A percentile compares a stretch with the other conserved stretches of the same genome.
phyloP scores from a whole-genome alignment of 1,139 yeast genomes.

The Pneumocystis murina region DNA sequence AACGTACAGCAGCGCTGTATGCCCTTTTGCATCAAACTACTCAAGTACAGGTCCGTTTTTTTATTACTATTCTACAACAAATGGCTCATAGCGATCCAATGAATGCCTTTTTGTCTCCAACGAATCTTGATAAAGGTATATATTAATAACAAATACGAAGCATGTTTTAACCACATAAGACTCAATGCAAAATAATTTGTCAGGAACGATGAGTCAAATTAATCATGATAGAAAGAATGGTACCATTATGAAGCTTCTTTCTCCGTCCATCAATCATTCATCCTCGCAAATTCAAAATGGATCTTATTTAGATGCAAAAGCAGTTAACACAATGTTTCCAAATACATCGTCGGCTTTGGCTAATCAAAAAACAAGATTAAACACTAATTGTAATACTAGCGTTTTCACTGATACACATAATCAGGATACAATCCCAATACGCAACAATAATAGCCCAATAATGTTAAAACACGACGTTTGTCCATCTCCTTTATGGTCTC shows the following conservation, averaged over 20 bases:
- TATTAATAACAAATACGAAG: not conserved
- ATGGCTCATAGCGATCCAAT: constrained; percentile 22
- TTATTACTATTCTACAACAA: constrained; percentile 26
- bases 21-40: constrained; percentile 25
- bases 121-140: constrained; percentile 13
- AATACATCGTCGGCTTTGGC: constrained; percentile 12
- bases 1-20: constrained; percentile 28
- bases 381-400: not conserved
- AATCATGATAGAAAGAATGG: not conserved
- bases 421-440: constrained; percentile 1
- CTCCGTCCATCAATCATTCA: constrained; percentile 3
- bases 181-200: constrained; percentile 3
- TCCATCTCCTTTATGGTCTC: not conserved
- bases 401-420: not conserved
- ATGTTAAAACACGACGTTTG: not conserved
- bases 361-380: constrained; percentile 8
- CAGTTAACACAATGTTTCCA: constrained; percentile 9
- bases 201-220: constrained; percentile 1
- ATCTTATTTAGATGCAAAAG: constrained; percentile 2
- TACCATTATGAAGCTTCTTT: not conserved
- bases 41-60: constrained; percentile 27
- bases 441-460: constrained; percentile 1
- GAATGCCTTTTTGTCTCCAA: constrained; percentile 21
- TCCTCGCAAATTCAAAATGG: constrained; percentile 1
- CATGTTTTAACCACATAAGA: not conserved